Conservation (phyloP, 2,329 filamentous ascomycete genomes). For the Ceratocystis huliohia region DNA sequence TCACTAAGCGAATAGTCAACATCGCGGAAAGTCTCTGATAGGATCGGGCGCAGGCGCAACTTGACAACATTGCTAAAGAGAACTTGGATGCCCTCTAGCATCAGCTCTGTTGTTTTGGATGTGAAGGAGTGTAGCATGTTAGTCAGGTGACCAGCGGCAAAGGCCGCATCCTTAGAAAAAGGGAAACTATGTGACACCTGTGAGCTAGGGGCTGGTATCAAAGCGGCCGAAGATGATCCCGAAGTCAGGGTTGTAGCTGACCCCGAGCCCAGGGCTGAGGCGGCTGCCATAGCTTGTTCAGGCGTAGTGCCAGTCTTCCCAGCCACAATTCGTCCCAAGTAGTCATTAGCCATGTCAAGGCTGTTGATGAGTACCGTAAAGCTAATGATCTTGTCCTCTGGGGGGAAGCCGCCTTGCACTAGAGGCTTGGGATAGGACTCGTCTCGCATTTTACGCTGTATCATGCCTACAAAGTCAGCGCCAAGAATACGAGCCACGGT, state of each 20-base stretch:
- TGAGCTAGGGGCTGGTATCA: slow-evolving; percentile 27
- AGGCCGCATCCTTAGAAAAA: slow-evolving; percentile 59
- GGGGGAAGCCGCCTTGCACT: slow-evolving; percentile 67
- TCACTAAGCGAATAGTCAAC: slow-evolving; percentile 66
- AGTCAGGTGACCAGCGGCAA: slow-evolving; percentile 55
- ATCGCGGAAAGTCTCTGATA: slow-evolving; percentile 83
- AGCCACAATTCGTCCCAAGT: slow-evolving; percentile 73
- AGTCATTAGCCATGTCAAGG: slow-evolving; percentile 82
- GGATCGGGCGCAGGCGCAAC: slow-evolving; percentile 66
- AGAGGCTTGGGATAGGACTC: slow-evolving; percentile 77
- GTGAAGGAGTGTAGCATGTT: slow-evolving; percentile 60
- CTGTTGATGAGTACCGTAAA: slow-evolving; percentile 95
- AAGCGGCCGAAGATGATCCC: not conserved
- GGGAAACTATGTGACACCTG: slow-evolving; percentile 58
- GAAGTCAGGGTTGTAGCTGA: not conserved
- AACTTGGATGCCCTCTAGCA: slow-evolving; percentile 72
- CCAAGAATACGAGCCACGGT: slow-evolving; percentile 68
- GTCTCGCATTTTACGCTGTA: slow-evolving; percentile 94
- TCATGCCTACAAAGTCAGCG: slow-evolving; percentile 89
- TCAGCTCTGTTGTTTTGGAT: slow-evolving; percentile 65
- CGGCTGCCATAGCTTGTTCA: slow-evolving; percentile 25
- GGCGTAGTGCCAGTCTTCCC: slow-evolving; percentile 43
- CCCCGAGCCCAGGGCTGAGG: not conserved
- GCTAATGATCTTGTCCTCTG: slow-evolving; percentile 74
- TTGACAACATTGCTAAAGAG: slow-evolving; percentile 82